A percentile compares a stretch with the other conserved stretches of the same genome.
These are phyloP conservation scores for Ustilago sp. DNA, from an alignment of 1,284 basidiomycete species.

Conservation along the genomic window DNA sequence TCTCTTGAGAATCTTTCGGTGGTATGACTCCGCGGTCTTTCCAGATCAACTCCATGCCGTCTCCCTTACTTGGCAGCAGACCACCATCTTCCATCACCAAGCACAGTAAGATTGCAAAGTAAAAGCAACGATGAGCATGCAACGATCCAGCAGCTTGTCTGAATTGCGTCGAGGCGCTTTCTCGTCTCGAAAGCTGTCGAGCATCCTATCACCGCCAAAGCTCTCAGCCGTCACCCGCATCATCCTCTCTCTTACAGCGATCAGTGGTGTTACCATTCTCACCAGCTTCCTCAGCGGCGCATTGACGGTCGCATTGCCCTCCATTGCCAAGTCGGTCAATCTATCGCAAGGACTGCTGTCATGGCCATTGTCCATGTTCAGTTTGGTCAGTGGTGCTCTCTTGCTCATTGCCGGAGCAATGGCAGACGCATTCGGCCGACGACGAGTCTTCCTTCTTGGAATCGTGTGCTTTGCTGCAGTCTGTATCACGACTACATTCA, in stretches of 20 bases:
- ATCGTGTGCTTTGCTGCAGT: conserved; percentile 65
- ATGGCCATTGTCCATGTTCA: conserved; percentile 77
- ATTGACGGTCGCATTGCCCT: conserved; percentile 75
- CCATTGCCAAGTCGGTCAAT: conserved; percentile 72
- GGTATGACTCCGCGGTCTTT: background rate
- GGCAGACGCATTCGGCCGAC: conserved; percentile 71
- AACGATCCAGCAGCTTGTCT: conserved; percentile 20
- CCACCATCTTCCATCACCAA: background rate
- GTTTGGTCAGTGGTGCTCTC: conserved; percentile 75
- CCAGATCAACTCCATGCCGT: too few species aligned
- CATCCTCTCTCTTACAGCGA: conserved; percentile 46
- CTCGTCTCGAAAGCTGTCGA: conserved; percentile 31
- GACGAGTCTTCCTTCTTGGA: conserved; percentile 72
- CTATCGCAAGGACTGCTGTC: conserved; percentile 71
- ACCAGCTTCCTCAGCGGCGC: conserved; percentile 71
- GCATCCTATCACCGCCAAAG: conserved; percentile 30
- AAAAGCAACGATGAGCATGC: conserved; percentile 23
- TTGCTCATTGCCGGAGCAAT: conserved; percentile 71
- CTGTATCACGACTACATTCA: conserved; percentile 66
- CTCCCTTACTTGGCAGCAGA: background rate
- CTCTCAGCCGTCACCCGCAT: conserved; percentile 27
- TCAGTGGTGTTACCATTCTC: conserved; percentile 55
- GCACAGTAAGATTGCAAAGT: background rate
- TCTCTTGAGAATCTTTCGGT: background rate
- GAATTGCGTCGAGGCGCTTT: conserved; percentile 31